phyloP scores from a whole-genome alignment of 2,329 filamentous ascomycete genomes.

The Pseudopithomyces maydicus region DNA sequence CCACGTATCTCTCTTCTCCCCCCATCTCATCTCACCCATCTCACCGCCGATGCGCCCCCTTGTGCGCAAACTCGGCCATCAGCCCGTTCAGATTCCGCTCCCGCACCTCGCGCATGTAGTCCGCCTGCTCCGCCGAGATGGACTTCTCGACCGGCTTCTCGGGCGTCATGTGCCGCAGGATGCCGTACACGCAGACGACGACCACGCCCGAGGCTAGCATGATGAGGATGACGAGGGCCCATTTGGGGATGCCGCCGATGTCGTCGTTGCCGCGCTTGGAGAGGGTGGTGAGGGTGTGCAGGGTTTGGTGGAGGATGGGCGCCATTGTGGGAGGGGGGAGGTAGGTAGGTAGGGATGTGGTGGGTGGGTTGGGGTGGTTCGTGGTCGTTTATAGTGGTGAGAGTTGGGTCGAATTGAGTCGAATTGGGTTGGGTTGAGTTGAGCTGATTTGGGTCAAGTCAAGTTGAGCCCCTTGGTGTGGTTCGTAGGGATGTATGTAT shows the following conservation, averaged over 20 bases:
- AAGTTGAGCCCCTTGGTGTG: too few species aligned
- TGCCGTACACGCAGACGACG: slow-evolving; percentile 26
- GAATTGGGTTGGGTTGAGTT: too few species aligned
- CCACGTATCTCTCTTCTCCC: too few species aligned
- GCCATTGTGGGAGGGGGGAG: not conserved
- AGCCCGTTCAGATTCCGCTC: slow-evolving; percentile 25
- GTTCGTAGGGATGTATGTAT: too few species aligned
- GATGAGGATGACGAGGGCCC: slow-evolving; percentile 34
- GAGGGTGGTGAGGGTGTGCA: slow-evolving; percentile 9
- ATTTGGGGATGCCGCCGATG: slow-evolving; percentile 30
- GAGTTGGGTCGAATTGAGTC: too few species aligned
- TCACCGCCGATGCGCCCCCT: not conserved
- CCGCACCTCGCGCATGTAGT: slow-evolving; percentile 41
- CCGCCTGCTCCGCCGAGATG: slow-evolving; percentile 31
- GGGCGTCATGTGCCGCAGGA: slow-evolving; percentile 24
- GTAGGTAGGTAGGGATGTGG: not conserved
- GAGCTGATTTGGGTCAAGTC: too few species aligned
- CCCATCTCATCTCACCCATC: not conserved
- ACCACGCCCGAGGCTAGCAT: slow-evolving; percentile 31
- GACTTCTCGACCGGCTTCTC: slow-evolving; percentile 10
- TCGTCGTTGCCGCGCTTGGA: slow-evolving; percentile 16
- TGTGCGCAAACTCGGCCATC: not conserved
- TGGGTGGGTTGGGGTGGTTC: too few species aligned
- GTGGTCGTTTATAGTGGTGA: too few species aligned
- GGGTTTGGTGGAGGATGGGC: not conserved